A percentile compares a stretch with the other conserved stretches of the same genome.
phyloP scores from a whole-genome alignment of 495 filamentous ascomycete genomes.

The Lophiotrema nucula region DNA sequence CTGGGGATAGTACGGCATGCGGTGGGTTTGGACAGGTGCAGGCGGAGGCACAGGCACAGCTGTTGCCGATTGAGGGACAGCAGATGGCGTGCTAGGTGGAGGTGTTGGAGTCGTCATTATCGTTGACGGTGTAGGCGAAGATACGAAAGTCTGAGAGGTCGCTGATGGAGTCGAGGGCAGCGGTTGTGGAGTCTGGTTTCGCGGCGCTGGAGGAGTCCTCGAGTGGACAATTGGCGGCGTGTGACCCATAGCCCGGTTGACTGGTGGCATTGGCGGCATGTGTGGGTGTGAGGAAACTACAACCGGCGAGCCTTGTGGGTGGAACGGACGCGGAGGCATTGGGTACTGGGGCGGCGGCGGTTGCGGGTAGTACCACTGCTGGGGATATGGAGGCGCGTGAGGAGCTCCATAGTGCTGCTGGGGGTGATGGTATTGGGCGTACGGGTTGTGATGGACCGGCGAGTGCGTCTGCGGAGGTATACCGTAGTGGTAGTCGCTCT shows the following conservation, averaged over 20 bases:
- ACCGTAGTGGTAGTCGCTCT: conserved; percentile 39
- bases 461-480: conserved; percentile 39
- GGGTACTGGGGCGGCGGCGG: conserved; percentile 31
- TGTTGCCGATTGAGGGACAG: conserved; percentile 29
- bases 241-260: conserved; percentile 29
- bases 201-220: conserved; percentile 20
- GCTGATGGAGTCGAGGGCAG: conserved; percentile 23
- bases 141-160: conserved; percentile 28
- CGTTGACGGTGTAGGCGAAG: conserved; percentile 24
- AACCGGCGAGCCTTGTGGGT: conserved; percentile 37
- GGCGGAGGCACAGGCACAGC: conserved; percentile 13
- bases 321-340: conserved; percentile 30
- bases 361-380: conserved; percentile 36
- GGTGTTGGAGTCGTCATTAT: conserved; percentile 21
- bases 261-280: conserved; percentile 35
- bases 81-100: conserved; percentile 24
- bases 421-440: conserved; percentile 37
- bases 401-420: conserved; percentile 39
- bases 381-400: conserved; percentile 35
- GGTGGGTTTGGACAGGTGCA: too few species aligned
- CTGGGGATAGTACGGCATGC: conserved; percentile 60
- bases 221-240: conserved; percentile 34
- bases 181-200: conserved; percentile 24
- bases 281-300: conserved; percentile 43
- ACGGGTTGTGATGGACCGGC: conserved; percentile 37